These are phyloP conservation scores for Trifolium pratense DNA, from an alignment of 306 rosid species.

Conservation along the genomic window DNA sequence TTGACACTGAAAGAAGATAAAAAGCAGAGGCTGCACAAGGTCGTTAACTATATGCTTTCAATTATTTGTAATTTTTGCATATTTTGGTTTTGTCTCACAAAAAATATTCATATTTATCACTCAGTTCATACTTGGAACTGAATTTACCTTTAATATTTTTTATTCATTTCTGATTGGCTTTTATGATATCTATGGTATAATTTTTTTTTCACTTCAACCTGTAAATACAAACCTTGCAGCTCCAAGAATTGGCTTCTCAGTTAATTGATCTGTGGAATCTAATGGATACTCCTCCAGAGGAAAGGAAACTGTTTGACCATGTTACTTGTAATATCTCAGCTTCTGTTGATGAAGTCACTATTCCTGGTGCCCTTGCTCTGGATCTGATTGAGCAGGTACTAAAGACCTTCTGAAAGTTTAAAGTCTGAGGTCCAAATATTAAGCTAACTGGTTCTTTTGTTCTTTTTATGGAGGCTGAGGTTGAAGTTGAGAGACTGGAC, in stretches of 20 bases:
- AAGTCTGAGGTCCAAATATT: conserved; percentile 15
- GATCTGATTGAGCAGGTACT: conserved; percentile 93
- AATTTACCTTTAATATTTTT: conserved; percentile 12
- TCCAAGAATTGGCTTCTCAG: conserved; percentile 93
- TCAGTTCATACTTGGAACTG: conserved; percentile 11
- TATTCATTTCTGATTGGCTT: conserved; percentile 4
- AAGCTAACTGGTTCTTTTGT: conserved; percentile 26
- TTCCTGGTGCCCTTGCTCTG: conserved; percentile 94
- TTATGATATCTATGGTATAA: conserved; percentile 16
- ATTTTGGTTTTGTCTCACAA: conserved; percentile 5
- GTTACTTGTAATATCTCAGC: conserved; percentile 96
- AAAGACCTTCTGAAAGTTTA: conserved; percentile 36
- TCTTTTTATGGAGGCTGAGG: conserved; percentile 75
- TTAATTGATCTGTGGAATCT: conserved; percentile 95
- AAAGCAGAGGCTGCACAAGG: conserved; percentile 82
- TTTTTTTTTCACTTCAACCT: conserved; percentile 11
- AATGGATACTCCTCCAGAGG: conserved; percentile 94
- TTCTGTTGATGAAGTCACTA: conserved; percentile 94
- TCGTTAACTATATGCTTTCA: conserved; percentile 33
- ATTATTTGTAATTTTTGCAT: conserved; percentile 23
- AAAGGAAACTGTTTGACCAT: conserved; percentile 89
- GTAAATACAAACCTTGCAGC: conserved; percentile 60
- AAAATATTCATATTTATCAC: conserved; percentile 1
- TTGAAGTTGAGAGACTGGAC: conserved; percentile 98
- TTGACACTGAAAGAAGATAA: conserved; percentile 73